A percentile compares a stretch with the other conserved stretches of the same genome.
Evolutionary conservation across 768 basidiomycete genomes (phyloP).

Genomic region (Tylopilus plumbeoviolaceoides): DNA sequence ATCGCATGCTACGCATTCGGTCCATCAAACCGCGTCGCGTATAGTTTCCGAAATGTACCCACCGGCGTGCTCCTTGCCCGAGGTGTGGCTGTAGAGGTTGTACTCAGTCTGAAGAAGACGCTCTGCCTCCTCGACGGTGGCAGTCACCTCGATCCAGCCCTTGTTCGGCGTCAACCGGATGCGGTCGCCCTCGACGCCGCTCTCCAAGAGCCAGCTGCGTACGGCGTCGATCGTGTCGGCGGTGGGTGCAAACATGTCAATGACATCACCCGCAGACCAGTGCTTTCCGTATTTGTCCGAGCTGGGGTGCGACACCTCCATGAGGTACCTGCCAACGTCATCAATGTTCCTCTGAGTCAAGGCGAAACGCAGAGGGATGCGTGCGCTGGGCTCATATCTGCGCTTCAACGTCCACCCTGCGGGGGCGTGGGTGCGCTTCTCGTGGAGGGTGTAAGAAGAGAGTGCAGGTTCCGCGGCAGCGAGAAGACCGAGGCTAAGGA

Average conservation of each 20-base stretch:
- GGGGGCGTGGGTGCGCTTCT: slow-evolving; percentile 36
- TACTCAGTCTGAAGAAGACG: slow-evolving; percentile 32
- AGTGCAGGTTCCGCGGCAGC: not conserved
- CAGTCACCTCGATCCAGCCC: slow-evolving; percentile 29
- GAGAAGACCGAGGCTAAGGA: not conserved
- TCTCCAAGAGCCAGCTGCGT: too few species aligned
- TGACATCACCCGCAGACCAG: slow-evolving; percentile 19
- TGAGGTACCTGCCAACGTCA: slow-evolving; percentile 10
- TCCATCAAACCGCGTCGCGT: not conserved
- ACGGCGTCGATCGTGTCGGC: too few species aligned
- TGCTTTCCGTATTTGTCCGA: slow-evolving; percentile 15
- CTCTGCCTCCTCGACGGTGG: slow-evolving; percentile 32
- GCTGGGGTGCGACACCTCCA: slow-evolving; percentile 26
- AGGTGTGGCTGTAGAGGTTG: slow-evolving; percentile 25
- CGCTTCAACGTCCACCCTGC: slow-evolving; percentile 36
- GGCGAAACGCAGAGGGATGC: slow-evolving; percentile 28
- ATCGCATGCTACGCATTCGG: slow-evolving; percentile 24
- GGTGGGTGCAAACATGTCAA: slow-evolving; percentile 7
- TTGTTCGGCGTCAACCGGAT: slow-evolving; percentile 17
- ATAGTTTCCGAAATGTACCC: not conserved
- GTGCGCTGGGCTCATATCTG: slow-evolving; percentile 27
- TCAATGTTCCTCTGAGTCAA: slow-evolving; percentile 31
- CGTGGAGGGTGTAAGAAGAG: slow-evolving; percentile 29
- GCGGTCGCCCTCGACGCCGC: too few species aligned
- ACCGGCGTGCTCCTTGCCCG: slow-evolving; percentile 29